These are phyloP conservation scores for Aspergillus fijiensis DNA, from an alignment of 2,329 filamentous ascomycete genomes.

Conservation along the genomic window DNA sequence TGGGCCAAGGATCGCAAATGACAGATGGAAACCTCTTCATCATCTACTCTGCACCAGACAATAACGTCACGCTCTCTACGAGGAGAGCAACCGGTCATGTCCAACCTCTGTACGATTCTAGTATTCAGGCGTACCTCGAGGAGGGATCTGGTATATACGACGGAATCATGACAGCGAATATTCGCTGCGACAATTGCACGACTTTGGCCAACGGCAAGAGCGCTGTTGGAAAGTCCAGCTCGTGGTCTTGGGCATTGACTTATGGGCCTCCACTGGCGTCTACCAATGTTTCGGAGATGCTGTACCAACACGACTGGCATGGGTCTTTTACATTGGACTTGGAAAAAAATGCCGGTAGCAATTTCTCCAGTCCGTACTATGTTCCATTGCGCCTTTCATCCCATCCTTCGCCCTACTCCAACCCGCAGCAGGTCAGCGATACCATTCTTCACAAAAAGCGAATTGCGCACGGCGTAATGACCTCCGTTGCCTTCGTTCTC, in stretches of 20 bases:
- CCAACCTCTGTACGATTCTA: constrained; percentile 49
- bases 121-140: constrained; percentile 53
- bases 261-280: constrained; percentile 50
- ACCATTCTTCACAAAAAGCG: constrained; percentile 20
- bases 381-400: constrained; percentile 4
- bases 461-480: constrained; percentile 18
- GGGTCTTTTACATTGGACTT: constrained; percentile 50
- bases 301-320: constrained; percentile 48
- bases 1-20: constrained; percentile 60
- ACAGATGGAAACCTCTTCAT: constrained; percentile 60
- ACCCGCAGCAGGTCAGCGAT: constrained; percentile 18
- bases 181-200: constrained; percentile 42
- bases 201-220: constrained; percentile 18
- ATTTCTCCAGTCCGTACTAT: constrained; percentile 34
- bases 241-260: constrained; percentile 31
- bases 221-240: constrained; percentile 20
- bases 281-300: constrained; percentile 43
- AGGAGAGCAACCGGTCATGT: constrained; percentile 51
- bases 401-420: constrained; percentile 9
- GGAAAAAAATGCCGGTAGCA: constrained; percentile 51
- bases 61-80: constrained; percentile 63
- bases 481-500: constrained; percentile 44
- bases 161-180: constrained; percentile 59
- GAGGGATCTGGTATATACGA: constrained; percentile 57
- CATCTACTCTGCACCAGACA: constrained; percentile 55